phyloP scores from a whole-genome alignment of 139 green algal genomes.

The Volvox africanus region DNA sequence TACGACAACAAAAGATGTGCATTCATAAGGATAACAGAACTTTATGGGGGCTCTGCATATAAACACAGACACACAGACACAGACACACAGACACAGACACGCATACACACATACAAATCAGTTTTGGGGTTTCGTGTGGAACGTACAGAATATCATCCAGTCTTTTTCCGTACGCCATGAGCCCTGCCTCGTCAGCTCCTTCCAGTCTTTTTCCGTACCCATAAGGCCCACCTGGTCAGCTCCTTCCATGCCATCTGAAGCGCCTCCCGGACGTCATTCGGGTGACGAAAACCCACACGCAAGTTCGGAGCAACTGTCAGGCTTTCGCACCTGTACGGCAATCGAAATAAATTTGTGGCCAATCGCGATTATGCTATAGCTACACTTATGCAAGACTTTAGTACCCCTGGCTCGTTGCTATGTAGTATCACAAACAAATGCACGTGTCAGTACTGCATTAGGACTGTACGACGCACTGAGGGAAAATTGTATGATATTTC shows the following conservation, averaged over 20 bases:
- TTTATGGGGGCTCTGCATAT: too few relatives aligned
- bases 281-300: not conserved
- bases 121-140: too few relatives aligned
- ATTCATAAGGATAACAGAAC: too few relatives aligned
- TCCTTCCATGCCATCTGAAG: not conserved
- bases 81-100: not conserved
- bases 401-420: too few relatives aligned
- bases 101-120: not conserved
- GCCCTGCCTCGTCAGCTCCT: not conserved
- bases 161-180: not conserved
- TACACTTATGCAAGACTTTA: too few relatives aligned
- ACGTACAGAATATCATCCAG: too few relatives aligned
- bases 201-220: not conserved
- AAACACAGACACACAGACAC: not conserved
- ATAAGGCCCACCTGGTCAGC: not conserved
- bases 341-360: too few relatives aligned
- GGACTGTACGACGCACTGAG: too few relatives aligned
- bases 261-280: not conserved
- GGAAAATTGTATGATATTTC: too few relatives aligned
- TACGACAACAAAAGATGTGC: not conserved
- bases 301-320: not conserved
- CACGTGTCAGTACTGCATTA: too few relatives aligned
- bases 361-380: too few relatives aligned
- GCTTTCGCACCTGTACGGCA: conserved; percentile 21
- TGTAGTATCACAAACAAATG: too few relatives aligned